Percentiles rank a stretch among this genome's conserved stretches.
Evolutionary conservation across 352 stramenopile species (phyloP).

Genomic region (Phytophthora tentaculata): DNA sequence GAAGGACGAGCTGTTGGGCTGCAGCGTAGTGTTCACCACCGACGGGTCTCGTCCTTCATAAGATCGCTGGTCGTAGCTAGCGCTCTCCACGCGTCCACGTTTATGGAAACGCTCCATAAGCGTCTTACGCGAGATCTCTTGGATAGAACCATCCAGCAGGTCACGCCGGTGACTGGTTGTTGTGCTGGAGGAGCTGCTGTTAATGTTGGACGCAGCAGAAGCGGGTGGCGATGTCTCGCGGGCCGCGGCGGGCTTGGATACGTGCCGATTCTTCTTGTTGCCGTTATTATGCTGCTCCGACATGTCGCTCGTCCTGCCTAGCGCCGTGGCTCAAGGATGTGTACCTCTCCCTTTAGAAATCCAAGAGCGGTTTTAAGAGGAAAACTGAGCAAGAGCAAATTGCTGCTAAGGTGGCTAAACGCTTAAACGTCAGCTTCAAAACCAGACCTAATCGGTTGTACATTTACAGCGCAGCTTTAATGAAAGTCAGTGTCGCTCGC

Average conservation of each 20-base stretch:
- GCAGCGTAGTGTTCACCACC: slow-evolving; percentile 5
- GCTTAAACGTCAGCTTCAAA: too few relatives aligned
- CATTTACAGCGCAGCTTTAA: too few relatives aligned
- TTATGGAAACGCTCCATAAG: slow-evolving; percentile 64
- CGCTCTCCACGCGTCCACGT: slow-evolving; percentile 73
- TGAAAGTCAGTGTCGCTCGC: too few relatives aligned
- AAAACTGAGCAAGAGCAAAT: background rate
- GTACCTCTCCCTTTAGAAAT: background rate
- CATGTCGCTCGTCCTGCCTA: slow-evolving; percentile 14
- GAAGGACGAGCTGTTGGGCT: slow-evolving; percentile 29
- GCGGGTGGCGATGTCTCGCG: slow-evolving; percentile 20
- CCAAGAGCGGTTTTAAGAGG: background rate
- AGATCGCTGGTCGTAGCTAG: slow-evolving; percentile 42
- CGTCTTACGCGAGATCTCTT: slow-evolving; percentile 39
- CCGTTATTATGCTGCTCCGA: slow-evolving; percentile 21
- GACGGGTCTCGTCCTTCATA: background rate
- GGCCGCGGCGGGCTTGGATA: slow-evolving; percentile 32
- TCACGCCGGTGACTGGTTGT: slow-evolving; percentile 32
- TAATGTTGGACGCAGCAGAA: background rate
- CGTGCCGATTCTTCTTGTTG: slow-evolving; percentile 38
- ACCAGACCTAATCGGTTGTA: too few relatives aligned
- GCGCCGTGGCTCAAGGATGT: background rate
- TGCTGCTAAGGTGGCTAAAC: too few relatives aligned
- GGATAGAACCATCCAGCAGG: slow-evolving; percentile 36
- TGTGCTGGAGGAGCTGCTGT: background rate